phyloP scores from a whole-genome alignment of 352 stramenopile species.

The Pythium monospermum region DNA sequence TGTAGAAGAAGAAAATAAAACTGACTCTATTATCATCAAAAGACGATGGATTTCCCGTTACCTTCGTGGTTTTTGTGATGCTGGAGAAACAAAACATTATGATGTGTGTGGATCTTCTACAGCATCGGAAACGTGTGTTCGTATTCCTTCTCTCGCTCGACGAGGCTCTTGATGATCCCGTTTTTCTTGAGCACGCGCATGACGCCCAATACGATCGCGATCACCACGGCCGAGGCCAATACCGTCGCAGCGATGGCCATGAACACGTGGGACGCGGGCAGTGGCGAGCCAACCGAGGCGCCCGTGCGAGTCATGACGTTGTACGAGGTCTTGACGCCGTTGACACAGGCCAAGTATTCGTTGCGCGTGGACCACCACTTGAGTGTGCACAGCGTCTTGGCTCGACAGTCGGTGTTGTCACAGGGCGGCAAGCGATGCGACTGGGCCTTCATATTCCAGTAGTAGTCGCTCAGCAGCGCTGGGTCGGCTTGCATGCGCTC shows the following conservation, averaged over 20 bases:
- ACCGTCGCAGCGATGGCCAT: slow-evolving; percentile 44
- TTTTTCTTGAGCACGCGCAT: slow-evolving; percentile 29
- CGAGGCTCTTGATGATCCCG: slow-evolving; percentile 35
- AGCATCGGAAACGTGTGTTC: slow-evolving; percentile 51
- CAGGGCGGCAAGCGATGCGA: slow-evolving; percentile 47
- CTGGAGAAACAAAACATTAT: not conserved
- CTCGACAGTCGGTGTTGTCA: slow-evolving; percentile 36
- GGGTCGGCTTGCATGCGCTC: slow-evolving; percentile 42
- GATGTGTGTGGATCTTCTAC: slow-evolving; percentile 15
- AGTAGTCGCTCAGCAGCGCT: slow-evolving; percentile 63
- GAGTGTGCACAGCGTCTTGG: slow-evolving; percentile 59
- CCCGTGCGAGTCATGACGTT: slow-evolving; percentile 16
- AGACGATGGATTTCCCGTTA: no score
- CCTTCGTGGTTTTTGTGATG: no score
- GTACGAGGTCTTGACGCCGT: slow-evolving; percentile 19
- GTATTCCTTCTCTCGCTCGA: slow-evolving; percentile 29
- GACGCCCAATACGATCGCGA: slow-evolving; percentile 30
- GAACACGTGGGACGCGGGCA: slow-evolving; percentile 27
- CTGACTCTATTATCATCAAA: no score
- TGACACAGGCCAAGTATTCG: slow-evolving; percentile 66
- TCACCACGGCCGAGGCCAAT: slow-evolving; percentile 29
- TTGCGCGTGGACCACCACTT: slow-evolving; percentile 78
- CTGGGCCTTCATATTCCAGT: slow-evolving; percentile 82
- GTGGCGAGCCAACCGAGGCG: not conserved
- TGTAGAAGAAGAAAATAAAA: slow-evolving; percentile 56